Evolutionary conservation across 805 yeast species (phyloP), one percentile per base, ranked within the genome.

Genomic region (Teunomyces stri): DNA sequence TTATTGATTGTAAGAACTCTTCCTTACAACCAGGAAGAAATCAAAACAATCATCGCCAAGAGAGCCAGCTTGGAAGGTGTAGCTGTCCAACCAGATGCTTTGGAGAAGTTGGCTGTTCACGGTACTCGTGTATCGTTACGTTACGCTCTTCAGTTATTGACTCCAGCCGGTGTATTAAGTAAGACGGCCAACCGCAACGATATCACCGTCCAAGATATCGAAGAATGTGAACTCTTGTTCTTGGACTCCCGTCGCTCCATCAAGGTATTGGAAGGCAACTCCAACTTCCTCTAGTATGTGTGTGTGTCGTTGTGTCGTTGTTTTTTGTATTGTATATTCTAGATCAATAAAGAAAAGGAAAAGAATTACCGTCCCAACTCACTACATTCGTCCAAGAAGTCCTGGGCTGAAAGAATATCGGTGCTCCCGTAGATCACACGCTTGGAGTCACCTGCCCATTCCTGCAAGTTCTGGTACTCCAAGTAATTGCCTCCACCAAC

Each of bases 401-500:
- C 85, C 13, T 66, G 66, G 3, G 96, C 91, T 0, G 90, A 82
- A 29, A 81, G 66, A 34, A 90, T 79, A 52, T 80, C 83, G 1
- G 96, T 89, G 57, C 95, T 82, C 22, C 99, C 99, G 64, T 94
- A 92, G 18, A 87, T 80, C 28, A 94, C 87, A 4, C 57, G 50
- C 47, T 59, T 64, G 44, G 60, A 66, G 35, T 55, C 60, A 21
- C 45, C 48, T 0, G 82, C 80, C 95, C 96, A 91, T 65, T 91
- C 96, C 65, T 89, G 96, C 60, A 94, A 77, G 60, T 92, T 92
- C 50, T 91, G 95, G 63, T 92, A 94, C 69, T 94, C 99, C 52
- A 88, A 70, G 63, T 90, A 94, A 66, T 89, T 91, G 42, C 98
- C 98, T 30, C 99, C 99, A 21, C 99, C 99, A 47, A 94, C 91